Evolutionary conservation across 2,329 filamentous ascomycete genomes (phyloP), one percentile per base, ranked within the genome.

Genomic region (Chrysosporium keratinophilum): DNA sequence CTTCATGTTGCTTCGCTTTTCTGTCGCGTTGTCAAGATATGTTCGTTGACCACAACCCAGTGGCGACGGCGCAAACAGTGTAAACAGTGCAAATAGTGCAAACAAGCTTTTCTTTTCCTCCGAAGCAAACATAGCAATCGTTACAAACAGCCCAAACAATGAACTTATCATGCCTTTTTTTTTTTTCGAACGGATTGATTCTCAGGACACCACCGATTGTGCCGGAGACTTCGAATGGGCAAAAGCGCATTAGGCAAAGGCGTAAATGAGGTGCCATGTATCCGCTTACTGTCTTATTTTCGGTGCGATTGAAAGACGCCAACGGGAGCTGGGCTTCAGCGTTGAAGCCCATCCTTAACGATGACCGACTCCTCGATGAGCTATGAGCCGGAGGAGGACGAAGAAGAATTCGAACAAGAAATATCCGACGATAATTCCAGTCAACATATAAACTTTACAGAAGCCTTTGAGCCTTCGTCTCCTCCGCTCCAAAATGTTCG

Each of bases 61-160:
- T 28, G 23, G 23, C 23, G n/a, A n/a, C 40, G 19, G 4, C 10
- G 20, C 34, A 40, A 49, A 49, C 33, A 9, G 19, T 49, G 48
- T 68, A 71, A 72, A 71, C 67, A 65, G 41, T 62, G 63, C 69
- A 72, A 72, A 71, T 67, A 64, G 46, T 48, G 46, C 54, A 58
- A 56, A 54, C 54, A 12, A 46, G 35, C 14, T 20, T 54, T 37
- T 45, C 10, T 3, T 5, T 19, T 23, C 17, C 5, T 4, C 3
- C 4, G 11, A 1, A 17, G 19, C 49, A 45, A 53, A 52, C 17
- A 51, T 34, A 57, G 52, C 62, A 63, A 44, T 50, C 20, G 37
- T 33, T 14, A 20, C 50, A 45, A 56, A 60, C 37, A 28, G 41
- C 3, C 11, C 7, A 28, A 28, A 28, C 23, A 28, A 4, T 7